Conservation (phyloP, 2,329 filamentous ascomycete species). For the Monosporascus ibericus region DNA sequence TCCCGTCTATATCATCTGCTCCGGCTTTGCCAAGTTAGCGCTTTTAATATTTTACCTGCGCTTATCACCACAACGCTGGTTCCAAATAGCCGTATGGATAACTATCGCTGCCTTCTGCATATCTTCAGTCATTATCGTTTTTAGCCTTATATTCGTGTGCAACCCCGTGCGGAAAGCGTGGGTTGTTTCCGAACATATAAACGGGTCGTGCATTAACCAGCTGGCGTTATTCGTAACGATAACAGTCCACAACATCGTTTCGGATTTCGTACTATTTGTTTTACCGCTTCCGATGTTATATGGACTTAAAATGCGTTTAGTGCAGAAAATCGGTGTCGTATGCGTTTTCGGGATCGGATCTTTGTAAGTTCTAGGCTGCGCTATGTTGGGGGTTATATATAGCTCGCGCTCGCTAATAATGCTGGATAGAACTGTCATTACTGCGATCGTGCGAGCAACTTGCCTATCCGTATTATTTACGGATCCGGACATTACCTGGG, state of each 20-base stretch:
- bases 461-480: conserved; percentile 1
- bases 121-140: not conserved
- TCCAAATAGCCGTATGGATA: conserved; percentile 9
- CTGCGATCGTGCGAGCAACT: conserved; percentile 4
- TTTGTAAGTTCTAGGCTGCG: conserved; percentile 15
- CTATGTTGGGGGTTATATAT: not conserved
- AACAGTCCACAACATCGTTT: conserved; percentile 33
- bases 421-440: conserved; percentile 3
- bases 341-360: conserved; percentile 34
- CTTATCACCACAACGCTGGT: conserved; percentile 15
- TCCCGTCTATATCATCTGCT: conserved; percentile 12
- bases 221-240: conserved; percentile 35
- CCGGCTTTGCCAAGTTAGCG: conserved; percentile 19
- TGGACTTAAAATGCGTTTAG: conserved; percentile 30
- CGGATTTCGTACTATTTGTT: conserved; percentile 32
- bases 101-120: conserved; percentile 11
- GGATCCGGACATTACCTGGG: conserved; percentile 4
- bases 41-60: conserved; percentile 19
- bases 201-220: conserved; percentile 29
- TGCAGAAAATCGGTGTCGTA: conserved; percentile 32
- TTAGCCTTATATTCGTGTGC: conserved; percentile 17
- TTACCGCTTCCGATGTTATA: conserved; percentile 34
- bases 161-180: conserved; percentile 16
- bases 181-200: conserved; percentile 13
- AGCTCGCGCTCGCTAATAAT: not conserved